These are phyloP conservation scores for Arthrobotrys sinensis DNA, from an alignment of 2,329 filamentous ascomycete species.

Conservation along the genomic window DNA sequence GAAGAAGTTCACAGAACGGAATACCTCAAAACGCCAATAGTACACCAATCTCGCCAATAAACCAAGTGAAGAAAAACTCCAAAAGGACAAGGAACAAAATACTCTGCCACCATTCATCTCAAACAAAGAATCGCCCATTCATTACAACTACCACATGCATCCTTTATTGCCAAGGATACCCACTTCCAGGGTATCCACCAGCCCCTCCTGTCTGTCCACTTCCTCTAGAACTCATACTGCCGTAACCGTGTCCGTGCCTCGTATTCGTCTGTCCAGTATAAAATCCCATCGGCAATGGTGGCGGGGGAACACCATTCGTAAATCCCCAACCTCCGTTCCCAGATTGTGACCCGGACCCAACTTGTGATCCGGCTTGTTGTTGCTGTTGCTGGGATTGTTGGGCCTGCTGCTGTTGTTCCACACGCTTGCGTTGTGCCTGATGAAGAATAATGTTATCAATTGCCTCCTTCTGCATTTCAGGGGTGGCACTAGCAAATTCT, in stretches of 20 bases:
- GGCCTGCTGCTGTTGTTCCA: conserved; percentile 42
- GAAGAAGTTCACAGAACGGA: neutral
- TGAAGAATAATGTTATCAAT: conserved; percentile 54
- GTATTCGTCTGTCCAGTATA: conserved; percentile 54
- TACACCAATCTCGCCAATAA: conserved; percentile 5
- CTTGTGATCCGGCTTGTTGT: conserved; percentile 27
- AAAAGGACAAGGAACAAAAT: neutral
- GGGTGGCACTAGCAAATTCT: conserved; percentile 49
- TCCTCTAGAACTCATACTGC: conserved; percentile 57
- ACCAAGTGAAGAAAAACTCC: conserved; percentile 4
- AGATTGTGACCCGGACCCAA: conserved; percentile 30
- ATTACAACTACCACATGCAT: neutral
- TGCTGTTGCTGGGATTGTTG: conserved; percentile 29
- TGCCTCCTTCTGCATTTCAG: conserved; percentile 56
- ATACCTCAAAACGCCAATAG: neutral
- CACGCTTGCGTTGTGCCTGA: conserved; percentile 47
- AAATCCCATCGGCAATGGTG: conserved; percentile 54
- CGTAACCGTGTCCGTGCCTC: conserved; percentile 52
- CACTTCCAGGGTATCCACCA: conserved; percentile 49
- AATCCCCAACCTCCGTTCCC: conserved; percentile 56
- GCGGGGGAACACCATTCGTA: conserved; percentile 48
- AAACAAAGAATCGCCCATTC: neutral
- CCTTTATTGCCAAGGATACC: conserved; percentile 52
- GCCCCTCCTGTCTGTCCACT: conserved; percentile 44
- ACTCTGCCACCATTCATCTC: neutral